Evolutionary conservation across 164 flowering plant genomes (phyloP).

Genomic region (Stephania cephalantha): DNA sequence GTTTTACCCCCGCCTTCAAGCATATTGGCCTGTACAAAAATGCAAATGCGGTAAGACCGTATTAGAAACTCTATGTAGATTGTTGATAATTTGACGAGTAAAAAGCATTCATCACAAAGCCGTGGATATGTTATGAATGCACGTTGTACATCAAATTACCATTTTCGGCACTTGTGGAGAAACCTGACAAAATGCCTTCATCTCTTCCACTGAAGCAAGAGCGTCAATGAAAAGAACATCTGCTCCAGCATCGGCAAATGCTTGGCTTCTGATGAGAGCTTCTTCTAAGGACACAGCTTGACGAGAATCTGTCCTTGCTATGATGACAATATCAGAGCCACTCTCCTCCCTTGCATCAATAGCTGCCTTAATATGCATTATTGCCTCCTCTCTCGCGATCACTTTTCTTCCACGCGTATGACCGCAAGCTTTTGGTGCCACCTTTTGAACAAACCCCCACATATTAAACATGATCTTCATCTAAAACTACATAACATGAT

Average conservation of each 20-base stretch:
- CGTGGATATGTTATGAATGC: background rate
- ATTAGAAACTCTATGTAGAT: too few relatives aligned
- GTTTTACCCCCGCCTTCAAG: conserved; percentile 99
- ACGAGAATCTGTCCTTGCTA: conserved; percentile 92
- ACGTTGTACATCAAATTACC: conserved; percentile 34
- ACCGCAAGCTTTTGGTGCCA: conserved; percentile 96
- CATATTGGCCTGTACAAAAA: conserved; percentile 74
- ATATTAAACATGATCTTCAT: conserved; percentile 13
- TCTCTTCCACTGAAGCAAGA: conserved; percentile 88
- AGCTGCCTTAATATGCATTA: conserved; percentile 86
- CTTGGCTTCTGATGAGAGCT: conserved; percentile 71
- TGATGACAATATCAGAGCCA: conserved; percentile 83
- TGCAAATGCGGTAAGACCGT: background rate
- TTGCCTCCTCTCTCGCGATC: conserved; percentile 87
- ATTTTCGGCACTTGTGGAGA: conserved; percentile 76
- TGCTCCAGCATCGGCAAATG: conserved; percentile 92
- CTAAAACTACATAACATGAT: background rate
- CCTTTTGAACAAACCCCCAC: conserved; percentile 32
- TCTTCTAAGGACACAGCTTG: conserved; percentile 87
- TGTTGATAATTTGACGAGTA: too few relatives aligned
- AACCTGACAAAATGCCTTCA: conserved; percentile 67
- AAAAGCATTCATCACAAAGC: too few relatives aligned
- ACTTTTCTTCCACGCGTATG: conserved; percentile 91
- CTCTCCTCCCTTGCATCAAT: conserved; percentile 83
- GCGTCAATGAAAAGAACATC: conserved; percentile 97